phyloP scores from a whole-genome alignment of 208 protist genomes.

The Endotrypanum monterogeii region DNA sequence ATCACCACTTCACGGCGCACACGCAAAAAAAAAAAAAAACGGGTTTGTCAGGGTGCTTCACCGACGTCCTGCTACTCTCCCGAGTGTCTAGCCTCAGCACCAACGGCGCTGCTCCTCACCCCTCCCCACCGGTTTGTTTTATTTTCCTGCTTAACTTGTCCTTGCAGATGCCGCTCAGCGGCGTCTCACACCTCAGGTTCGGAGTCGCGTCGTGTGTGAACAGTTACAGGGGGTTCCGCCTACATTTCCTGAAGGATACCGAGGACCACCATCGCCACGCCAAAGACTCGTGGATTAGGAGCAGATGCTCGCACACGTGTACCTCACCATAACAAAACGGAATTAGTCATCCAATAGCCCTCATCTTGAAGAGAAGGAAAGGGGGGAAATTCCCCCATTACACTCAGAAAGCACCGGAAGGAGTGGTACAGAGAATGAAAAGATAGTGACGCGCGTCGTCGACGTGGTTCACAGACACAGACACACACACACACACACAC shows the following conservation, averaged over 20 bases:
- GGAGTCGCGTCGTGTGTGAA: conserved; percentile 60
- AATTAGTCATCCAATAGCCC: conserved; percentile 89
- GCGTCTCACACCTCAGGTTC: conserved; percentile 18
- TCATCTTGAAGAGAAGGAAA: conserved; percentile 62
- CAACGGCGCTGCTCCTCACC: conserved; percentile 39
- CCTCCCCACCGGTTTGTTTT: no score
- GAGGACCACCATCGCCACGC: conserved; percentile 89
- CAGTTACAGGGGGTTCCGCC: conserved; percentile 78
- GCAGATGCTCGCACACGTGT: conserved; percentile 86
- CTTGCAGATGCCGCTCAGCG: conserved; percentile 34
- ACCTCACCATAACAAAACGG: conserved; percentile 86
- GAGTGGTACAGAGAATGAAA: conserved; percentile 85
- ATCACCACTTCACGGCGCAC: conserved; percentile 55
- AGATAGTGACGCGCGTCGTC: conserved; percentile 71
- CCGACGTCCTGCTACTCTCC: conserved; percentile 88
- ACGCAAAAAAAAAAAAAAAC: conserved; percentile 85
- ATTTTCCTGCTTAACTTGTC: conserved; percentile 39
- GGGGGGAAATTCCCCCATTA: conserved; percentile 78
- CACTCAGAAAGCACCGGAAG: conserved; percentile 65
- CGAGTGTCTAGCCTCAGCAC: conserved; percentile 33
- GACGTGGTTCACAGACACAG: conserved; percentile 59
- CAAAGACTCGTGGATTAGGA: conserved; percentile 92
- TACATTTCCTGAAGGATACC: conserved; percentile 82
- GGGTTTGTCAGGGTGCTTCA: no score
- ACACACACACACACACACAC: background rate